Evolutionary conservation across 2,329 filamentous ascomycete genomes (phyloP).

Genomic region (Colletotrichum sp.): DNA sequence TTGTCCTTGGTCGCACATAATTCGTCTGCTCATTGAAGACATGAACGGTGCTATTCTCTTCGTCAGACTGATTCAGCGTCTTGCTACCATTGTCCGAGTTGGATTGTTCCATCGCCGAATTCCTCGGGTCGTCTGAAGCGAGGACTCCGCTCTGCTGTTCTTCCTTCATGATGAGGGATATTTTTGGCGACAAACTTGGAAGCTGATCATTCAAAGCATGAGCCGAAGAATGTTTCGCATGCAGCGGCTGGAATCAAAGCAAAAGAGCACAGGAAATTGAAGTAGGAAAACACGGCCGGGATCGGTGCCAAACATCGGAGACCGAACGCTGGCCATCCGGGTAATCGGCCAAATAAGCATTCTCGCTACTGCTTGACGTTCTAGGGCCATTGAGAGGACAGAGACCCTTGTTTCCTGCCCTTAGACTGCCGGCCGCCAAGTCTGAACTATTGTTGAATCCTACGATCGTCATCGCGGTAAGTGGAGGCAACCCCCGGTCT

Average conservation of each 20-base stretch:
- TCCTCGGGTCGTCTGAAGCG: neutral
- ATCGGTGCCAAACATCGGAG: constrained; percentile 1
- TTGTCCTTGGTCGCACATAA: constrained; percentile 54
- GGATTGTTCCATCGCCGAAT: neutral
- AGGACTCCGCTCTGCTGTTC: neutral
- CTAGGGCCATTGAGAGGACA: neutral
- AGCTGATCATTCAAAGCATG: neutral
- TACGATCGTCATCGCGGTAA: neutral
- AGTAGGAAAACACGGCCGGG: neutral
- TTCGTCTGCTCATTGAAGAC: constrained; percentile 62
- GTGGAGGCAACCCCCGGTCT: neutral
- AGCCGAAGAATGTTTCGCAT: neutral
- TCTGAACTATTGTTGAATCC: neutral
- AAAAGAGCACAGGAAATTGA: neutral
- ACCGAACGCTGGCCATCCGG: neutral
- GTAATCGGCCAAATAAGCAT: neutral
- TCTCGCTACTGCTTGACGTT: neutral
- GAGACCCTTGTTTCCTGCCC: neutral
- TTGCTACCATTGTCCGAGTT: constrained; percentile 10
- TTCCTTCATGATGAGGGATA: neutral
- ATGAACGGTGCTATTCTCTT: constrained; percentile 23
- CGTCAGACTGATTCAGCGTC: constrained; percentile 20
- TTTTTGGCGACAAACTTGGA: neutral
- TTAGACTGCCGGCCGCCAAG: neutral
- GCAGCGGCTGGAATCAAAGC: neutral